phyloP scores from a whole-genome alignment of 2,329 filamentous ascomycete species.

The Alternaria gansuensis region DNA sequence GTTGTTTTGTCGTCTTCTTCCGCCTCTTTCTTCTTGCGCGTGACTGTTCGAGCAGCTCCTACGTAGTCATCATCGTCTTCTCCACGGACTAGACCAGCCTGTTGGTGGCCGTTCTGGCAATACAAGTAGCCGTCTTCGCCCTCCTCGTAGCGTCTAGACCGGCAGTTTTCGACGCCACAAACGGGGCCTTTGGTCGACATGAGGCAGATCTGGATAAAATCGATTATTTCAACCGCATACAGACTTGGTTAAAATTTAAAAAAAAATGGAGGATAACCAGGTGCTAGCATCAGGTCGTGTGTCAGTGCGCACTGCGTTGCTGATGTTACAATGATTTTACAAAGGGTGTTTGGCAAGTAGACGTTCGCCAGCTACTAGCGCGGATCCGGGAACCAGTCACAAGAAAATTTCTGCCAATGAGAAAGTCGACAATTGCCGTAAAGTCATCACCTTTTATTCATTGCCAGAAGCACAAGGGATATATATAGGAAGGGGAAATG shows the following conservation, averaged over 20 bases:
- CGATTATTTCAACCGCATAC: not conserved
- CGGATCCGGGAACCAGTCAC: conserved; percentile 36
- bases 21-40: conserved; percentile 62
- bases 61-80: conserved; percentile 73
- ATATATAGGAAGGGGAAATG: conserved; percentile 47
- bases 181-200: conserved; percentile 39
- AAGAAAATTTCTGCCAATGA: conserved; percentile 33
- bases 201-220: not conserved
- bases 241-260: not conserved
- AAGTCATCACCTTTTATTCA: conserved; percentile 50
- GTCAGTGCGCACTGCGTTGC: not conserved
- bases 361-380: conserved; percentile 36
- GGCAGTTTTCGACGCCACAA: conserved; percentile 71
- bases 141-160: conserved; percentile 71
- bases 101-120: conserved; percentile 81
- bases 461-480: conserved; percentile 50
- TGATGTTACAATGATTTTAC: not conserved
- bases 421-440: conserved; percentile 35
- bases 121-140: conserved; percentile 79
- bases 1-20: conserved; percentile 57
- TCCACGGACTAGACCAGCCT: conserved; percentile 39
- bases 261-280: not conserved
- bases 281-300: not conserved
- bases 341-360: conserved; percentile 8
- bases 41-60: conserved; percentile 65